Conservation (phyloP, 345 rosid species). For the Passiflora organensis region DNA sequence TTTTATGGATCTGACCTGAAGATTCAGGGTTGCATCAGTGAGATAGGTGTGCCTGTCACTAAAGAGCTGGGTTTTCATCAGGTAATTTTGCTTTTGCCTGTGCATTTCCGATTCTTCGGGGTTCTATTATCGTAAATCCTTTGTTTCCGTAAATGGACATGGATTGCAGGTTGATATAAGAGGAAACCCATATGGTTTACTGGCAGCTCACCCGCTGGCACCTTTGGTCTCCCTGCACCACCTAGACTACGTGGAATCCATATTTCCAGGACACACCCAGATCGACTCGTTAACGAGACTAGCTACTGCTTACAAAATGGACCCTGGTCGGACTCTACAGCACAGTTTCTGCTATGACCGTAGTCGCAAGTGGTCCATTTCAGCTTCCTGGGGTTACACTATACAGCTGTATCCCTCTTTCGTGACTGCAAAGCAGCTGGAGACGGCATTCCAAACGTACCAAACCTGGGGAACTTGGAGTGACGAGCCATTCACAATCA, state of each 20-base stretch:
- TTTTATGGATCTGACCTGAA: slow-evolving; percentile 88
- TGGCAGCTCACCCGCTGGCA: slow-evolving; percentile 84
- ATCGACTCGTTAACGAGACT: slow-evolving; percentile 51
- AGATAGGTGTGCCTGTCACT: slow-evolving; percentile 74
- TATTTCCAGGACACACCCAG: slow-evolving; percentile 48
- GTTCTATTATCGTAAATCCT: too few relatives aligned
- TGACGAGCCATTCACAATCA: slow-evolving; percentile 59
- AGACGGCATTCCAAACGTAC: slow-evolving; percentile 57
- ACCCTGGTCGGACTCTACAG: slow-evolving; percentile 68
- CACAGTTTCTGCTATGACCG: slow-evolving; percentile 69
- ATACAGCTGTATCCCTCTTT: slow-evolving; percentile 58
- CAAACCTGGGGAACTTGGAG: slow-evolving; percentile 65
- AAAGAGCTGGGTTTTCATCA: slow-evolving; percentile 88
- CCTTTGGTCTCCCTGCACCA: slow-evolving; percentile 87
- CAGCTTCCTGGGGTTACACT: slow-evolving; percentile 86
- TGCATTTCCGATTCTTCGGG: too few relatives aligned
- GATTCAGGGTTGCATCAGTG: slow-evolving; percentile 70
- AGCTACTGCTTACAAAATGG: slow-evolving; percentile 37
- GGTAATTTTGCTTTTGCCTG: slow-evolving; percentile 25
- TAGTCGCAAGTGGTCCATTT: slow-evolving; percentile 58
- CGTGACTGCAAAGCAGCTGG: slow-evolving; percentile 51
- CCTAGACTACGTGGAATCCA: slow-evolving; percentile 53
- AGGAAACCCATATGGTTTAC: slow-evolving; percentile 67
- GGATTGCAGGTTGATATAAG: slow-evolving; percentile 62
- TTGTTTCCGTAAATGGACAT: too few relatives aligned